A percentile compares a stretch with the other conserved stretches of the same genome.
Evolutionary conservation across 352 stramenopile species (phyloP).

Genomic region (Phytopythium helicoides): DNA sequence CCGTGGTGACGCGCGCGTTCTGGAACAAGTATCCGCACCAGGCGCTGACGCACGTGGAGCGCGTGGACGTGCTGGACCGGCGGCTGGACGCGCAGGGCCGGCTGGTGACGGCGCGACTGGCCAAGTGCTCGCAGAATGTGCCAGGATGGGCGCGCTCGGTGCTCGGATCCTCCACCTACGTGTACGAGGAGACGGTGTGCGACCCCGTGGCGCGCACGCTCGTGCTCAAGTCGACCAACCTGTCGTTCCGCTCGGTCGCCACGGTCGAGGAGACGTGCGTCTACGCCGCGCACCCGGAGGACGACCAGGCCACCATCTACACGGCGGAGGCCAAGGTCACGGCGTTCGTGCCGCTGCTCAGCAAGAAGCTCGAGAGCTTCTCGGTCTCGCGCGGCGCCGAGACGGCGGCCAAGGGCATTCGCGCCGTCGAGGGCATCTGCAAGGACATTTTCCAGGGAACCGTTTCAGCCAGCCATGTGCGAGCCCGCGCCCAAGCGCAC

Average conservation of each 20-base stretch:
- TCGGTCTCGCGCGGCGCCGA: slow-evolving; percentile 68
- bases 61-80: slow-evolving; percentile 79
- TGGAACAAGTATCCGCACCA: slow-evolving; percentile 90
- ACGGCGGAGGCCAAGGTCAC: slow-evolving; percentile 73
- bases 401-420: slow-evolving; percentile 77
- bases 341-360: slow-evolving; percentile 79
- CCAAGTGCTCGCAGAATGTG: slow-evolving; percentile 81
- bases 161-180: slow-evolving; percentile 69
- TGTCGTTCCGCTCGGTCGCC: slow-evolving; percentile 72
- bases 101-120: slow-evolving; percentile 62
- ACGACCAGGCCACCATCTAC: slow-evolving; percentile 59
- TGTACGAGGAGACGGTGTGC: slow-evolving; percentile 81
- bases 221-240: slow-evolving; percentile 79
- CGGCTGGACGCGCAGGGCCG: slow-evolving; percentile 61
- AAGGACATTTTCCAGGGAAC: slow-evolving; percentile 85
- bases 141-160: slow-evolving; percentile 68
- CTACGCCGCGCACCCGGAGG: slow-evolving; percentile 68
- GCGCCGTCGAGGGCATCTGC: slow-evolving; percentile 78
- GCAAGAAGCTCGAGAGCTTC: slow-evolving; percentile 81
- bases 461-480: slow-evolving; percentile 64
- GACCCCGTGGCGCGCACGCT: slow-evolving; percentile 62
- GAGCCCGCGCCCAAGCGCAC: slow-evolving; percentile 21
- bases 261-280: slow-evolving; percentile 84
- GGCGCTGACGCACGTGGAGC: slow-evolving; percentile 74
- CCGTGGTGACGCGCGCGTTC: slow-evolving; percentile 83